Evolutionary conservation across 805 yeast genomes (phyloP), one percentile per base, ranked within the genome.

Genomic region (Candida awuae): DNA sequence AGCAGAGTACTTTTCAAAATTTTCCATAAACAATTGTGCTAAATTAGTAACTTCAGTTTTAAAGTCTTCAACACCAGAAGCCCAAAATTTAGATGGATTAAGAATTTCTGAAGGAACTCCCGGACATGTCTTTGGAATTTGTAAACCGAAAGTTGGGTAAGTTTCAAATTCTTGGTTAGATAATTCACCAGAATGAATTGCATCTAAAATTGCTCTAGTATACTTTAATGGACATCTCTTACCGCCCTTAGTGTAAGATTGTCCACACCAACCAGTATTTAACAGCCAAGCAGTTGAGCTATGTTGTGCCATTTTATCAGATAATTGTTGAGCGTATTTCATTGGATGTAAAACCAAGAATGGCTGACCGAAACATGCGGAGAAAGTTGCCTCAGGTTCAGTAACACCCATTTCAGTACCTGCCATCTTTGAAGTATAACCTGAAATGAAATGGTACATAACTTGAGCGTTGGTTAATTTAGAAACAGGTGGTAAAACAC

Each of bases 361-460:
- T 49, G 98, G 98, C 72, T 90, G 97, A 60, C 97, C 98, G 64
- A 88, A 90, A 72, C 98, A 90, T 39, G 98, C 95, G 46, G 95
- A 84, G 77, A 90, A 90, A 15, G 96, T 86, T 41, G 97, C 95
- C 66, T 84, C 87, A 46, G 98, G 97, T 70, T 90, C 97, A 47
- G 97, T 88, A 50, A 90, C 85, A 66, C 98, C 98, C 64, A 85
- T 94, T 69, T 90, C 98, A 38, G 98, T 90, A 64, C 97, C 97
- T 46, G 98, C 96, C 95, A 90, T 90, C 77, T 92, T 90, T 41
- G 97, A 90, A 46, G 98, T 90, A 76, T 90, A 90, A 57, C 98
- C 98, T 48, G 95, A 83, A 54, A 90, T 90, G 70, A 90, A 90
- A 70, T 90, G 97, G 75, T 92, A 90, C 97, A 92, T 90, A 50